These are phyloP conservation scores for Trapa incisa DNA, from an alignment of 345 rosid genomes.

Conservation along the genomic window DNA sequence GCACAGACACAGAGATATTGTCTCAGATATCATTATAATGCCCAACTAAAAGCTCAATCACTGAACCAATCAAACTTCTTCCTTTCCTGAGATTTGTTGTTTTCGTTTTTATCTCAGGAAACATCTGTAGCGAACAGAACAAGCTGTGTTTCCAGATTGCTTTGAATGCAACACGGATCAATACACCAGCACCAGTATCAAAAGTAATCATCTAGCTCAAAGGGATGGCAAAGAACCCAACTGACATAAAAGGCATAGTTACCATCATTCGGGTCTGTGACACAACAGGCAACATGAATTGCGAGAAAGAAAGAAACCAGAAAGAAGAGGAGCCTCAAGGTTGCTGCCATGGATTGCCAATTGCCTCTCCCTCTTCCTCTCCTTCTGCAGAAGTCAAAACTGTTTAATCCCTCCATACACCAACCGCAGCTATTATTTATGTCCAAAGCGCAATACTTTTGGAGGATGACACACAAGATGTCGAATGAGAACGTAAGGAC, in stretches of 20 bases:
- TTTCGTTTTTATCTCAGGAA: background rate
- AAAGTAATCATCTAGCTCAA: background rate
- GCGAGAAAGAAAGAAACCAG: constrained; percentile 10
- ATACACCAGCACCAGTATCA: background rate
- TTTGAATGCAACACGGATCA: background rate
- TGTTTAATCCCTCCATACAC: background rate
- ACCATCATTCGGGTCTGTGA: constrained; percentile 27
- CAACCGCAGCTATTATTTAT: background rate
- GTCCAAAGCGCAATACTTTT: background rate
- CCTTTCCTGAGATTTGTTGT: background rate
- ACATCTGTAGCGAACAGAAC: background rate
- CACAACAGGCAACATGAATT: constrained; percentile 10
- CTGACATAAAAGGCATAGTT: background rate
- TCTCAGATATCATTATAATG: background rate
- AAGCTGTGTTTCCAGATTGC: background rate
- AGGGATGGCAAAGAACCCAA: background rate
- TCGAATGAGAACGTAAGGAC: background rate
- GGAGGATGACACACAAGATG: background rate
- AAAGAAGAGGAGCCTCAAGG: constrained; percentile 14
- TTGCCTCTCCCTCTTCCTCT: background rate
- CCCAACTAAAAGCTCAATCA: background rate
- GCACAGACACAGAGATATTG: background rate
- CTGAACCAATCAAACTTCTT: background rate
- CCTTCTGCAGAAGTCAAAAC: constrained; percentile 7
- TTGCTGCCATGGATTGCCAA: constrained; percentile 1